Conservation (phyloP, 2,329 filamentous ascomycete species). For the Alternaria alternata region DNA sequence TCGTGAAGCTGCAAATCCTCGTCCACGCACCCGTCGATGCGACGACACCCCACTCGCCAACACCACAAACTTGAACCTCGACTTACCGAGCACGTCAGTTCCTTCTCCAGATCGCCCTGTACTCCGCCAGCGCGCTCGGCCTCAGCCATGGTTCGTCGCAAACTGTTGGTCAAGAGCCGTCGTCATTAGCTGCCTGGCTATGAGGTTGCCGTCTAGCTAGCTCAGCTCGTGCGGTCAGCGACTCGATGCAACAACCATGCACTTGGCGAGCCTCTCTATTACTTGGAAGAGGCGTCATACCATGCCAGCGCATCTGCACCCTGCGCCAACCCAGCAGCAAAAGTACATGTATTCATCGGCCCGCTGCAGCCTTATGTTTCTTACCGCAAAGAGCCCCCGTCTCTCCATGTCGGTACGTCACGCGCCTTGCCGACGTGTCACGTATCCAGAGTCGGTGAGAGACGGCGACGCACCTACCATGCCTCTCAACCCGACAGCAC, state of each 20-base stretch:
- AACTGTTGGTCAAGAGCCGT: slow-evolving; percentile 8
- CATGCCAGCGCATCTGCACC: slow-evolving; percentile 24
- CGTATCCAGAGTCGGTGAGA: slow-evolving; percentile 4
- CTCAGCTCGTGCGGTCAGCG: slow-evolving; percentile 28
- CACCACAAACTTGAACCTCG: slow-evolving; percentile 21
- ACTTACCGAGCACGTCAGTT: slow-evolving; percentile 93
- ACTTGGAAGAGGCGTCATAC: slow-evolving; percentile 17
- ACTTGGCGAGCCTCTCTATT: slow-evolving; percentile 20
- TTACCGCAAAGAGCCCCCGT: not conserved
- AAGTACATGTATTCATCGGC: not conserved
- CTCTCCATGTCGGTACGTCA: slow-evolving; percentile 17
- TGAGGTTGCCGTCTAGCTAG: slow-evolving; percentile 17
- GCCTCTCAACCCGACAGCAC: not conserved
- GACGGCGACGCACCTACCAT: not conserved
- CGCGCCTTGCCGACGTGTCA: slow-evolving; percentile 19
- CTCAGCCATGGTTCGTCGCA: slow-evolving; percentile 43
- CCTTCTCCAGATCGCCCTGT: slow-evolving; percentile 80
- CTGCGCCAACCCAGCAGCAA: slow-evolving; percentile 1
- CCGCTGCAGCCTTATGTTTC: not conserved
- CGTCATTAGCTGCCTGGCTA: slow-evolving; percentile 9
- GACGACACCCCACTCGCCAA: slow-evolving; percentile 1
- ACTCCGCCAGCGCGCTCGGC: slow-evolving; percentile 51
- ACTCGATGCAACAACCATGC: slow-evolving; percentile 17
- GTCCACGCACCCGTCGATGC: not conserved
- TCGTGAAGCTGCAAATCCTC: not conserved